These are phyloP conservation scores for Sphaerulina populicola DNA, from an alignment of 2,329 filamentous ascomycete species.

Conservation along the genomic window DNA sequence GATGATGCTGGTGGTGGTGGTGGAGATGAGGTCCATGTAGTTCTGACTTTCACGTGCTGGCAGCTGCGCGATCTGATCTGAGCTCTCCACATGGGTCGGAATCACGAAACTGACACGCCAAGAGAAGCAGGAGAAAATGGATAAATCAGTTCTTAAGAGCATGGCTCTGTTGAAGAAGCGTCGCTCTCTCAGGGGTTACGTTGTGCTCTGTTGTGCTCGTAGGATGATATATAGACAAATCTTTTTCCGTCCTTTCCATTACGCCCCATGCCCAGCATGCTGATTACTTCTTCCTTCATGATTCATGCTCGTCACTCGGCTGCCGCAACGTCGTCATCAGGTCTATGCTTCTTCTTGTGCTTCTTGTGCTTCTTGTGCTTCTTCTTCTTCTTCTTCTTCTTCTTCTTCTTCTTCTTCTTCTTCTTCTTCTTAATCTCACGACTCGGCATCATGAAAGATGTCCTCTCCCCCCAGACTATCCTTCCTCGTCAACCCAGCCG, in stretches of 20 bases:
- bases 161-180: conserved; percentile 12
- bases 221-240: background rate
- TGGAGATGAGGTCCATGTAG: background rate
- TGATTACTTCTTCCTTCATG: background rate
- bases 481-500: conserved; percentile 23
- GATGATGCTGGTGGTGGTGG: too few relatives aligned
- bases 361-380: background rate
- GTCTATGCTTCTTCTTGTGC: conserved; percentile 15
- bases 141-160: background rate
- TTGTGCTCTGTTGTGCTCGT: conserved; percentile 3
- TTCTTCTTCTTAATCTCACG: conserved; percentile 16
- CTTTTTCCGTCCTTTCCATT: background rate
- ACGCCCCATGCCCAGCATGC: background rate
- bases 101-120: conserved; percentile 2
- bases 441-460: conserved; percentile 43
- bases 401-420: background rate
- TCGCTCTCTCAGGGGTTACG: conserved; percentile 2
- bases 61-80: too few relatives aligned
- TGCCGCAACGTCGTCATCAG: background rate
- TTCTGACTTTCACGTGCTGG: background rate
- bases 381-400: background rate
- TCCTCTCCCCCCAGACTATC: conserved; percentile 41
- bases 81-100: background rate
- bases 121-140: background rate
- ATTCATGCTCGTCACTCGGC: background rate